phyloP scores from a whole-genome alignment of 2,329 filamentous ascomycete genomes.

The Aureobasidium zeae region DNA sequence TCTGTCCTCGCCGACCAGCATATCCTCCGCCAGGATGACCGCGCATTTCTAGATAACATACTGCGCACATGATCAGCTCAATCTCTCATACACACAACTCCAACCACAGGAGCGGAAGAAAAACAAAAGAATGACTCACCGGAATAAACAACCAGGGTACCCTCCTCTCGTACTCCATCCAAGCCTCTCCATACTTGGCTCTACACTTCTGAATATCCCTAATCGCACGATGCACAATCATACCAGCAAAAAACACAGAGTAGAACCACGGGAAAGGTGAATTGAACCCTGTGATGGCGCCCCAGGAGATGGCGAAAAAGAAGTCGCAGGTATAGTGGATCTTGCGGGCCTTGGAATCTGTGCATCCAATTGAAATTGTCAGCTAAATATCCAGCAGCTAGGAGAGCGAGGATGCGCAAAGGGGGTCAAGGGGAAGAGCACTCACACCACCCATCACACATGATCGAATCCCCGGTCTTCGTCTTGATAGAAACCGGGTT shows the following conservation, averaged over 20 bases:
- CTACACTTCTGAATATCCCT: slow-evolving; percentile 10
- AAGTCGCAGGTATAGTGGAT: slow-evolving; percentile 10
- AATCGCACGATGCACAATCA: slow-evolving; percentile 12
- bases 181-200: slow-evolving; percentile 8
- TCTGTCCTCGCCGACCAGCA: too few species aligned
- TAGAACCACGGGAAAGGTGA: slow-evolving; percentile 12
- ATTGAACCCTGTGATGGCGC: slow-evolving; percentile 5
- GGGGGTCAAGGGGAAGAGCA: neutral
- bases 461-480: slow-evolving; percentile 2
- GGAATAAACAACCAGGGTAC: slow-evolving; percentile 12
- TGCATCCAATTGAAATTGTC: neutral
- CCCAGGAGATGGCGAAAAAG: slow-evolving; percentile 10
- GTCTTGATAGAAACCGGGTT: slow-evolving; percentile 10
- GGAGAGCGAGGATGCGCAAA: neutral
- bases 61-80: too few species aligned
- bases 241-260: slow-evolving; percentile 3
- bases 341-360: slow-evolving; percentile 6
- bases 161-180: slow-evolving; percentile 7
- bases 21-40: too few species aligned
- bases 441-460: slow-evolving; percentile 13
- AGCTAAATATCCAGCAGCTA: neutral
- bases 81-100: too few species aligned
- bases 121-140: neutral
- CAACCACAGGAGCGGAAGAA: too few species aligned
- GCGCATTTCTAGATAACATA: too few species aligned